Base-by-base conservation (phyloP, 495 filamentous ascomycete genomes). In the Hypoxylon fragiforme region DNA sequence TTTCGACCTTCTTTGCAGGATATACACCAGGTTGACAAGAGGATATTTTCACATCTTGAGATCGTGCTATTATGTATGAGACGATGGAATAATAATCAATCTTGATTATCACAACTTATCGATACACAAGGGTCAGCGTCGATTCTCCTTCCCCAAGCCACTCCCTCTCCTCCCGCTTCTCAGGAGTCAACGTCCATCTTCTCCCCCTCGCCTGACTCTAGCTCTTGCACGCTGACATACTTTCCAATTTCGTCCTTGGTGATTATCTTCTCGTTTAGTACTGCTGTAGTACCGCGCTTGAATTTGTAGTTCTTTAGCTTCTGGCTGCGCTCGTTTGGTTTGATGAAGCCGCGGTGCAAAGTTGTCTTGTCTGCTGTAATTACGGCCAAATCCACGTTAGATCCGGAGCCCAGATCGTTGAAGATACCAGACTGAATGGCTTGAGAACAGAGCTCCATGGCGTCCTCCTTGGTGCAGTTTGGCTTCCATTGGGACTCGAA, bases 351-450 rank as follows among this genome's bases (percentile, higher is more conserved):
- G 57, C 94, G 83, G 78, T 91, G 78, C 71, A 99, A 71, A 57
- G 89, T 88, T 19, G 95, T 92, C 85, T 96, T 95, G 57, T 97
- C 91, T 60, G 81, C 76, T 48, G 91, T 94, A 62, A 99, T 97
- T 54, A 99, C 83, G 56, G 91, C 92, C 37, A 99, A 86, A 69
- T 99, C 95, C 37, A 99, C 95, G 70, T 99, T 99, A 65, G 88
- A 92, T 55, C 95, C 95, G 9, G 90, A 95, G 3, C 95, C 95
- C 70, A 99, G 72, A 76, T 99, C 95, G 76, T 99, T 99, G 81
- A 94, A 99, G 72, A 99, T 97, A 84, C 95, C 95, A 7, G 95
- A 86, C 75, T 91, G 84, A 64, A 99, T 97, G 9, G 95, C 95
- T 58, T 97, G 83, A 9, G 84, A 78, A 67, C 87, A 89, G 54